Evolutionary conservation across 2,329 filamentous ascomycete genomes (phyloP).

Genomic region (Elsinoe arachidis): DNA sequence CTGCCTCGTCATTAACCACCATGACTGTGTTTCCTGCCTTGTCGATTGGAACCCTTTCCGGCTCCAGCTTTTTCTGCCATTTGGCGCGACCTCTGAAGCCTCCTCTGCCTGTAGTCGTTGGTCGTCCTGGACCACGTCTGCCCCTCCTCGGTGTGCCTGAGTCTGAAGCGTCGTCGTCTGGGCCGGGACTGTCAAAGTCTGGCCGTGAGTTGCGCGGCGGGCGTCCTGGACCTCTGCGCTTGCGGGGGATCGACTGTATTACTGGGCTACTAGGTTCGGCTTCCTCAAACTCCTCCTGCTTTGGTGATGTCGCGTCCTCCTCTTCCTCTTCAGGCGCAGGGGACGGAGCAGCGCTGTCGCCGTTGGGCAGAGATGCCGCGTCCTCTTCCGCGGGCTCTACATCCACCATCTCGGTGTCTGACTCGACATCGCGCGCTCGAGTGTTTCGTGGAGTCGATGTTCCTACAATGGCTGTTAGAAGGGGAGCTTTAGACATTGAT

Average conservation of each 20-base stretch:
- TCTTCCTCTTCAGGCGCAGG: conserved; percentile 7
- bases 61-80: conserved; percentile 47
- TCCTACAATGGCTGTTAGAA: background rate
- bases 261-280: conserved; percentile 40
- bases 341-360: background rate
- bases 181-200: conserved; percentile 61
- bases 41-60: conserved; percentile 76
- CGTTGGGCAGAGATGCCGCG: background rate
- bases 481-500: background rate
- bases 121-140: conserved; percentile 36
- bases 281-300: conserved; percentile 37
- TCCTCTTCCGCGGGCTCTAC: background rate
- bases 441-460: conserved; percentile 11
- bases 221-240: conserved; percentile 63
- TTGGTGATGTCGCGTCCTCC: background rate
- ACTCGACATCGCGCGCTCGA: conserved; percentile 5
- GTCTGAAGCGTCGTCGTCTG: conserved; percentile 38
- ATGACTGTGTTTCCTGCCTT: conserved; percentile 89
- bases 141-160: conserved; percentile 42
- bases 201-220: conserved; percentile 77
- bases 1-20: conserved; percentile 85
- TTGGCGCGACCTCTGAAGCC: conserved; percentile 62
- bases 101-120: conserved; percentile 39
- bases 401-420: conserved; percentile 11
- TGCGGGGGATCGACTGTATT: conserved; percentile 48